phyloP scores from a whole-genome alignment of 495 filamentous ascomycete species.

The Aspergillus affinis region DNA sequence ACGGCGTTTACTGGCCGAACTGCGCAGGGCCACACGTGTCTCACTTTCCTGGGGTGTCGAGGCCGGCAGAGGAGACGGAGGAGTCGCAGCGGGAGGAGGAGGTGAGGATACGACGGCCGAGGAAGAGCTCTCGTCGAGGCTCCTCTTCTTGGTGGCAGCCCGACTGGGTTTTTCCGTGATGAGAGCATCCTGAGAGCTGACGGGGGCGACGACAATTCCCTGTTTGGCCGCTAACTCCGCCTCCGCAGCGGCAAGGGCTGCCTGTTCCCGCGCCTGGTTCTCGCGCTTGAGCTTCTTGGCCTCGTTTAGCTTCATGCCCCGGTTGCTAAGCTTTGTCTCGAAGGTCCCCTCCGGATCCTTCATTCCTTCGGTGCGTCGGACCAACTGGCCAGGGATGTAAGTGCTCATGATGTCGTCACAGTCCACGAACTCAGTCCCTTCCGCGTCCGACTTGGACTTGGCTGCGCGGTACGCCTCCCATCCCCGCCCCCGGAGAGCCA shows the following conservation, averaged over 20 bases:
- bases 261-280: conserved; percentile 63
- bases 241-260: conserved; percentile 51
- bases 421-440: conserved; percentile 63
- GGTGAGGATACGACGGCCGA: conserved; percentile 5
- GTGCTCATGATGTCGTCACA: conserved; percentile 50
- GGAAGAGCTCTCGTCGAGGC: conserved; percentile 20
- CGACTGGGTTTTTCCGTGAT: conserved; percentile 21
- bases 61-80: neutral
- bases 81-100: neutral
- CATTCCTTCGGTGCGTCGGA: conserved; percentile 49
- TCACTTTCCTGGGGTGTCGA: conserved; percentile 15
- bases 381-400: conserved; percentile 43
- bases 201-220: conserved; percentile 29
- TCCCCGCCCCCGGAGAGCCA: conserved; percentile 74
- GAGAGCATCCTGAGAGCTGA: conserved; percentile 11
- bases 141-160: conserved; percentile 32
- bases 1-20: conserved; percentile 23
- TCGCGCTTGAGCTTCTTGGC: conserved; percentile 89
- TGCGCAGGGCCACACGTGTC: conserved; percentile 20
- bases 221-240: conserved; percentile 60
- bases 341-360: conserved; percentile 38
- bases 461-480: conserved; percentile 70
- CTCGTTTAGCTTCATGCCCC: conserved; percentile 89
- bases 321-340: conserved; percentile 64
- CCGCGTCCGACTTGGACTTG: conserved; percentile 65